These are phyloP conservation scores for Venturia pyrina DNA, from an alignment of 2,329 filamentous ascomycete species.

Conservation along the genomic window DNA sequence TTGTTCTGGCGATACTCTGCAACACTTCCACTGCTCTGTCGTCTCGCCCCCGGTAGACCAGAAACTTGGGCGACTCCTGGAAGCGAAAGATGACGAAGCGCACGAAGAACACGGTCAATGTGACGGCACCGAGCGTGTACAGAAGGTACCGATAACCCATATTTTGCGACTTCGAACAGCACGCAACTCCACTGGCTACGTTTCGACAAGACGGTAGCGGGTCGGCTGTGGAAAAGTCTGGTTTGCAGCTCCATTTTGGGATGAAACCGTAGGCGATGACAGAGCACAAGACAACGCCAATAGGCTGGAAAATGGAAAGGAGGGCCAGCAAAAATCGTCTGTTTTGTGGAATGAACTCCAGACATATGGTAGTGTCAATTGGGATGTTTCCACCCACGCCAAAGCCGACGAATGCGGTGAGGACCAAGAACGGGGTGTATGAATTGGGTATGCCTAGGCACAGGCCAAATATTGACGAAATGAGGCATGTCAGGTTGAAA, in stretches of 20 bases:
- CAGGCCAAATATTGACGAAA: constrained; percentile 62
- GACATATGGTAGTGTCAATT: constrained; percentile 43
- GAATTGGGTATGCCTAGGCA: constrained; percentile 54
- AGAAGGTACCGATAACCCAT: constrained; percentile 73
- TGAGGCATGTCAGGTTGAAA: constrained; percentile 67
- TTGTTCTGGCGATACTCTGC: constrained; percentile 60
- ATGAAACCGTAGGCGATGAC: constrained; percentile 65
- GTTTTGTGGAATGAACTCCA: constrained; percentile 43
- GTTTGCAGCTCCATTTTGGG: constrained; percentile 54
- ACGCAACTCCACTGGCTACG: constrained; percentile 18
- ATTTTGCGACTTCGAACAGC: constrained; percentile 50
- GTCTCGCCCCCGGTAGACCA: constrained; percentile 64
- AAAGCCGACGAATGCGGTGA: constrained; percentile 59
- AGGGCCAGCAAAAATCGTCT: constrained; percentile 43
- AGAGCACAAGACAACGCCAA: constrained; percentile 28
- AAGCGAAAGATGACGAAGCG: constrained; percentile 61
- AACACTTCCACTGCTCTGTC: constrained; percentile 59
- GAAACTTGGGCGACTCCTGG: constrained; percentile 65
- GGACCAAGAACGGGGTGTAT: constrained; percentile 45
- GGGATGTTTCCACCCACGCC: constrained; percentile 58
- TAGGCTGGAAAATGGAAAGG: constrained; percentile 43
- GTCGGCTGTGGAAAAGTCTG: constrained; percentile 31
- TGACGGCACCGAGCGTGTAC: constrained; percentile 57
- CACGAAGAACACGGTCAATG: constrained; percentile 57
- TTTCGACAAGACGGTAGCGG: constrained; percentile 36